A percentile compares a stretch with the other conserved stretches of the same genome.
Conservation (phyloP, 2,329 filamentous ascomycete species). For the Phaeomoniella chlamydospora region DNA sequence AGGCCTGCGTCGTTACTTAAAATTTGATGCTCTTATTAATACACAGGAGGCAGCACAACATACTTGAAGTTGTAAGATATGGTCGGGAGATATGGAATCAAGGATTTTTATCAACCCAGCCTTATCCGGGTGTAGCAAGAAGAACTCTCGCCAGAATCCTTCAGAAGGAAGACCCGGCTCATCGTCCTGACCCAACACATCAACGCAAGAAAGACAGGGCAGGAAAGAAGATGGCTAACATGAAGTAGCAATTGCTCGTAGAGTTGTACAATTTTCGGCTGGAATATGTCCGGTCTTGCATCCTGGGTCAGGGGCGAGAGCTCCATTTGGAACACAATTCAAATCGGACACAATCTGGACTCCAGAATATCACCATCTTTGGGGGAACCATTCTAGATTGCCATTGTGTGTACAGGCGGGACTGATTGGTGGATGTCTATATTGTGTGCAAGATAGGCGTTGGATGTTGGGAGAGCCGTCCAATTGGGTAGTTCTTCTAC, state of each 20-base stretch:
- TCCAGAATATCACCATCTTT: too few relatives aligned
- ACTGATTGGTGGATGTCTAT: too few relatives aligned
- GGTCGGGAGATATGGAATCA: slow-evolving; percentile 54
- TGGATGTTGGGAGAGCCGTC: too few relatives aligned
- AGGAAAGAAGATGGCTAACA: slow-evolving; percentile 1
- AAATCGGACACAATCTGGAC: too few relatives aligned
- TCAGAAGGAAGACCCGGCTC: slow-evolving; percentile 59
- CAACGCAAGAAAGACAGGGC: slow-evolving; percentile 5
- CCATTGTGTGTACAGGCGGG: too few relatives aligned
- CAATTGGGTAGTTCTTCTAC: too few relatives aligned
- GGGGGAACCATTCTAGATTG: too few relatives aligned
- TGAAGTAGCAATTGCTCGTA: slow-evolving; percentile 62
- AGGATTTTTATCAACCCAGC: slow-evolving; percentile 53
- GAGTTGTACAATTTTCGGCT: slow-evolving; percentile 83
- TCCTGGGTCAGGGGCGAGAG: slow-evolving; percentile 88
- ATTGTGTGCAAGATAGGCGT: too few relatives aligned
- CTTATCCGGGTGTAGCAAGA: slow-evolving; percentile 71
- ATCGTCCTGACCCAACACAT: slow-evolving; percentile 37
- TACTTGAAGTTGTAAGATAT: slow-evolving; percentile 62
- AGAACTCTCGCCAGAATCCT: slow-evolving; percentile 94
- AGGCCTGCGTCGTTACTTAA: slow-evolving; percentile 26
- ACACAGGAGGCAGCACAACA: slow-evolving; percentile 5
- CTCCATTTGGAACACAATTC: slow-evolving; percentile 60
- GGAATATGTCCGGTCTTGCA: slow-evolving; percentile 74
- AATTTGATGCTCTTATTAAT: slow-evolving; percentile 2